Conservation (phyloP, 1,284 basidiomycete genomes). For the Erythrobasidium hasegawianum region DNA sequence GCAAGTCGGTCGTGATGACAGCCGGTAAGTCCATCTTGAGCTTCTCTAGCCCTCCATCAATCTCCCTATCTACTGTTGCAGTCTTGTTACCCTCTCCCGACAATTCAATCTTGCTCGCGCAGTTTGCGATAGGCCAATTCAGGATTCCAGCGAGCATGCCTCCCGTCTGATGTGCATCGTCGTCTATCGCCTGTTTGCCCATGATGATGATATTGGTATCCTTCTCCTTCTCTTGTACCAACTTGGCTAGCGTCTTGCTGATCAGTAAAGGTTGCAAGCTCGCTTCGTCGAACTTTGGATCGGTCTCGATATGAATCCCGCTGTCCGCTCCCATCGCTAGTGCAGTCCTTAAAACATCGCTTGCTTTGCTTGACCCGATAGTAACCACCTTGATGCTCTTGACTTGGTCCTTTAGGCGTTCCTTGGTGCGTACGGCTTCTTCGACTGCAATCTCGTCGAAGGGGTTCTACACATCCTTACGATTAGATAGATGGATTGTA, state of each 20-base stretch:
- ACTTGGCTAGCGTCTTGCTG: constrained; percentile 73
- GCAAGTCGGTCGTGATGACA: constrained; percentile 87
- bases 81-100: constrained; percentile 62
- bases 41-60: constrained; percentile 89
- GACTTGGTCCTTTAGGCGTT: constrained; percentile 67
- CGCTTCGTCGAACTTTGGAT: constrained; percentile 58
- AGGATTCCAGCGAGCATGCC: constrained; percentile 95
- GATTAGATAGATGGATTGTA: constrained; percentile 6
- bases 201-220: constrained; percentile 79
- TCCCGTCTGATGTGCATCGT: constrained; percentile 93
- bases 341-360: constrained; percentile 89
- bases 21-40: constrained; percentile 76
- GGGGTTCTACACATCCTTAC: constrained; percentile 60
- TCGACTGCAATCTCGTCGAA: constrained; percentile 98
- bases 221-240: constrained; percentile 66
- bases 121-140: constrained; percentile 91
- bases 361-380: constrained; percentile 83
- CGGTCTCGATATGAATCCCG: constrained; percentile 82
- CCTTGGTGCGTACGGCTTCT: constrained; percentile 89
- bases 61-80: constrained; percentile 78
- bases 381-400: constrained; percentile 85
- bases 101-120: constrained; percentile 83
- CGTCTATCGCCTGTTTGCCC: constrained; percentile 99
- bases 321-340: constrained; percentile 97
- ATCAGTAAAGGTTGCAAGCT: constrained; percentile 80